Evolutionary conservation across 371 early-diverging fungal species (phyloP), one percentile per base, ranked within the genome.

Genomic region (Mycotypha africana): DNA sequence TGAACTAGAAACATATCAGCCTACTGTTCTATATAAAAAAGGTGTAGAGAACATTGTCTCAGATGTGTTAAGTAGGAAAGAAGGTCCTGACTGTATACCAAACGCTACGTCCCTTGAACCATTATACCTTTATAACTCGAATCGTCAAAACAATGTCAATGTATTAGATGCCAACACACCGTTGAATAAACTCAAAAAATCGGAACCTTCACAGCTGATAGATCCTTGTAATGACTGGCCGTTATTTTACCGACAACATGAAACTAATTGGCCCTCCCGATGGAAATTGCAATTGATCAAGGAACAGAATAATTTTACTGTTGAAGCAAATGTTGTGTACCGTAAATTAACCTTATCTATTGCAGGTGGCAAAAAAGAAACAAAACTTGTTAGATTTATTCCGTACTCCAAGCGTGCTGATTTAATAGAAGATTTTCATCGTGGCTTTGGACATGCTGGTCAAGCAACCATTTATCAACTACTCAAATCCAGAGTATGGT

Each of bases 221-320:
- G n/a, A n/a, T n/a, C n/a, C n/a, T n/a, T n/a, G n/a, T n/a, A 11
- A 31, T 1, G 53, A 56, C 19, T 56, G 61, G 61, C 61, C 61
- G 7, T 51, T 11, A 11, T 33, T 33, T 9, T 4, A 5, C 15
- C 4, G 15, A 4, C 4, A 33, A 4, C 34, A 14, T 4, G n/a
- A 33, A 14, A 6, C 4, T 5, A 15, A 14, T 9, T 9, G 4
- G 34, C 15, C 34, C 4, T 5, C n/a, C 4, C 10, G 4, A 9
- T 4, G 16, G 5, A 37, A 37, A 37, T 19, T 21, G 2, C 16
- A 19, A 5, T 14, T 50, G 2, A 12, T 2, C 1, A 43, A 43
- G 4, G 43, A 42, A 12, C 21, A 25, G 4, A 4, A 16, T 4
- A 21, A 38, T 3, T 50, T 50, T 16, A 16, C 11, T 0, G 38